phyloP scores from a whole-genome alignment of 805 yeast genomes.

The Jamesozyma spencerorum region DNA sequence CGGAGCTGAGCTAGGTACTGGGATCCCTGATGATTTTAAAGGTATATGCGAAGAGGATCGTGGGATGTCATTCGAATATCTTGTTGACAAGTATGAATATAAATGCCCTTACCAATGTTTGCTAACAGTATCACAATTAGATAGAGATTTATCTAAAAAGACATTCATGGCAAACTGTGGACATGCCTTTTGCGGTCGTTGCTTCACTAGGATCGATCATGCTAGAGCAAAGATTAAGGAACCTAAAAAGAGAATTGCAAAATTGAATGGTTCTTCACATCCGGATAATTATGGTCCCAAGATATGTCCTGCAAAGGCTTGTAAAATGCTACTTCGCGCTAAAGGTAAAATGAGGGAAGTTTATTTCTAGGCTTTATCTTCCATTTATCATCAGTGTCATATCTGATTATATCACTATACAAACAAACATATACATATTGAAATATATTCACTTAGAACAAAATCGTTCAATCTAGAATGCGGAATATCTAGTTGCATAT shows the following conservation, averaged over 20 bases:
- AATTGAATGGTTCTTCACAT: conserved; percentile 29
- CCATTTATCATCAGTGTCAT: background rate
- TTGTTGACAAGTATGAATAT: conserved; percentile 30
- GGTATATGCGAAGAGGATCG: conserved; percentile 20
- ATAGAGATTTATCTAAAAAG: conserved; percentile 52
- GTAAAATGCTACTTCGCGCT: conserved; percentile 37
- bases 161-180: conserved; percentile 68
- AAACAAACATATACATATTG: no score
- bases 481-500: no score
- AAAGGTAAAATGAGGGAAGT: conserved; percentile 49
- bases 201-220: conserved; percentile 58
- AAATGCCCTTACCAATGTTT: conserved; percentile 61
- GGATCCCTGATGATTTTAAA: conserved; percentile 47
- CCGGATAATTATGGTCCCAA: conserved; percentile 46
- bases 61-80: conserved; percentile 22
- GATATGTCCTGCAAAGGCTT: conserved; percentile 46
- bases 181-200: conserved; percentile 78
- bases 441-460: no score
- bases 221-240: conserved; percentile 19
- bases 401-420: background rate
- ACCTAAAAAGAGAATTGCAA: conserved; percentile 19
- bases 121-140: conserved; percentile 41
- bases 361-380: conserved; percentile 25
- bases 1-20: conserved; percentile 63
- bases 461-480: no score